phyloP scores from a whole-genome alignment of 1,139 yeast genomes.

The Magnusiomyces suaveolens region DNA sequence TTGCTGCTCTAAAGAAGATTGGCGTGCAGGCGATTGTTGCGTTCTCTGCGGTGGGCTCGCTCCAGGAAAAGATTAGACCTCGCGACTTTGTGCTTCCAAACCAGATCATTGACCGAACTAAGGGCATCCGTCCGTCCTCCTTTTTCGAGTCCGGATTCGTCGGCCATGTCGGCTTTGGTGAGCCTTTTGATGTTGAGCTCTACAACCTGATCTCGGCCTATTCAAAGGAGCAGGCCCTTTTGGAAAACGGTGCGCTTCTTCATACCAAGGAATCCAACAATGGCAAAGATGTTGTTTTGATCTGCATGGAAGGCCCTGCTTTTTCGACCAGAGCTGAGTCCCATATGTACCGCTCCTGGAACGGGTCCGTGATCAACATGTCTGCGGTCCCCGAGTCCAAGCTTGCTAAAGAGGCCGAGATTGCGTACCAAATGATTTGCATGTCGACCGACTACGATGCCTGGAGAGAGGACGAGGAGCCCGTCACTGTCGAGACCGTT shows the following conservation, averaged over 20 bases:
- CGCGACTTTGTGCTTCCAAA: slow-evolving; percentile 92
- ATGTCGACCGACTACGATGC: slow-evolving; percentile 99
- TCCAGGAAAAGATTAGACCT: slow-evolving; percentile 80
- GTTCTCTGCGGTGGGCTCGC: slow-evolving; percentile 92
- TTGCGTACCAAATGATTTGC: slow-evolving; percentile 93
- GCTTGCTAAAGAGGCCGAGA: slow-evolving; percentile 94
- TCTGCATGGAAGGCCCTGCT: slow-evolving; percentile 99
- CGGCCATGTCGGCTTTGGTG: slow-evolving; percentile 95
- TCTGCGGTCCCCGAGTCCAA: slow-evolving; percentile 92
- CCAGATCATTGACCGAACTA: slow-evolving; percentile 92
- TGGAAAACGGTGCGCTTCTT: slow-evolving; percentile 43
- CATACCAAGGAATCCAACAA: slow-evolving; percentile 49
- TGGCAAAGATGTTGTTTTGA: slow-evolving; percentile 59
- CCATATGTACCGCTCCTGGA: slow-evolving; percentile 74
- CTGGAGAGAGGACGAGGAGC: slow-evolving; percentile 91
- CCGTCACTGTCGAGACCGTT: slow-evolving; percentile 94
- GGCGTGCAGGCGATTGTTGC: slow-evolving; percentile 88
- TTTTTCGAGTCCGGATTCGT: slow-evolving; percentile 90
- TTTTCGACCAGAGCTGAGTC: slow-evolving; percentile 98
- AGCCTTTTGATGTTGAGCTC: slow-evolving; percentile 78
- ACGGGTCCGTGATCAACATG: slow-evolving; percentile 95
- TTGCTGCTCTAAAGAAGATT: slow-evolving; percentile 81
- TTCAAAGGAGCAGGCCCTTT: slow-evolving; percentile 34
- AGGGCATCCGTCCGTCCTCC: slow-evolving; percentile 84
- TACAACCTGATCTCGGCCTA: slow-evolving; percentile 54